Conservation (phyloP, 116 monocot genomes). For the Thalassia testudinum region DNA sequence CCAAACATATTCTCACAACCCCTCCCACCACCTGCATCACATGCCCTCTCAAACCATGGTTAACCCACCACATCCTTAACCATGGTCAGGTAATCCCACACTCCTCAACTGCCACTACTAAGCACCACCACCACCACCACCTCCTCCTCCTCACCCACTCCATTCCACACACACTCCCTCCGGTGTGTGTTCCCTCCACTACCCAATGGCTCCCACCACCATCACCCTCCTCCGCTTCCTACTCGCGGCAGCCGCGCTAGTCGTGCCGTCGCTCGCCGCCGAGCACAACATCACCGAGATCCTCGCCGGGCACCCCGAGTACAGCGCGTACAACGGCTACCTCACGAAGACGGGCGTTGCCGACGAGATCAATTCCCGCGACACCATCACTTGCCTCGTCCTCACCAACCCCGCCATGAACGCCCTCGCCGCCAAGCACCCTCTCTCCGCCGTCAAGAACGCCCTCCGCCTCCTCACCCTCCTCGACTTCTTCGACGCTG, state of each 20-base stretch:
- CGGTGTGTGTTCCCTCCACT: no score
- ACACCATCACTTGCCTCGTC: slow-evolving; percentile 66
- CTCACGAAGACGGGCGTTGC: slow-evolving; percentile 56
- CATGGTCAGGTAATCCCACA: neutral
- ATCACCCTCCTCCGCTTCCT: neutral
- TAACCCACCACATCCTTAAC: no score
- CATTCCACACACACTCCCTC: no score
- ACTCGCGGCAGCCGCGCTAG: neutral
- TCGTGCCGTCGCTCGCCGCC: neutral
- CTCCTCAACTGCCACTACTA: neutral
- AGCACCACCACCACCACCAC: neutral
- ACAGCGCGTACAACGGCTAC: slow-evolving; percentile 59
- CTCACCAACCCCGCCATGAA: slow-evolving; percentile 53
- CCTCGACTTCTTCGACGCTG: slow-evolving; percentile 86
- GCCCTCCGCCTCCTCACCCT: slow-evolving; percentile 73
- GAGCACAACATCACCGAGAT: slow-evolving; percentile 62
- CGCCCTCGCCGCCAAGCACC: slow-evolving; percentile 31
- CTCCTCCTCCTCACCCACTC: neutral
- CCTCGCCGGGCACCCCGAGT: slow-evolving; percentile 45
- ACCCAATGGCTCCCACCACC: neutral
- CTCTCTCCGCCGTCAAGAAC: slow-evolving; percentile 52
- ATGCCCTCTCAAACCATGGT: no score
- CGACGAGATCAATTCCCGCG: slow-evolving; percentile 74
- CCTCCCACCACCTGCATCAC: no score
- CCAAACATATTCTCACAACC: no score